Evolutionary conservation across 768 basidiomycete species (phyloP), one percentile per base, ranked within the genome.

Genomic region (Russula virescens): DNA sequence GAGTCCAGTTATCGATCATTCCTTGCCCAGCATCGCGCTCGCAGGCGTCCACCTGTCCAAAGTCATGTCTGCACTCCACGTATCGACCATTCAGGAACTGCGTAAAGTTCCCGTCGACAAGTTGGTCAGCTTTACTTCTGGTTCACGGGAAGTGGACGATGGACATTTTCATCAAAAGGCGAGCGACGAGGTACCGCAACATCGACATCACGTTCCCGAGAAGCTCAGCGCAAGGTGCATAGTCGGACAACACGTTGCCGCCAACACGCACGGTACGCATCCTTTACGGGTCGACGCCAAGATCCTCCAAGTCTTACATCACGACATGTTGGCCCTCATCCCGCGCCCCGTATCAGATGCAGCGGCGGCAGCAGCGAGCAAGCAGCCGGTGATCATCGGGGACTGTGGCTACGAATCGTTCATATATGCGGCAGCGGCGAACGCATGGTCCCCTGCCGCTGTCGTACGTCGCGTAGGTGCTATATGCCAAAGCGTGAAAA

Each of bases 381-480:
- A 73, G 25, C 88, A 91, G 63, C 86, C 88, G 1, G 75, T 91
- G 59, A 83, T 91, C 62, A 87, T 91, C 53, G 89, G 89, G 8
- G 89, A 91, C 71, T 83, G 82, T 52, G 78, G 80, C 25, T 81
- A 77, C 62, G 86, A 90, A 66, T 83, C 86, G 13, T 77, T 83
- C 53, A 77, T 83, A 11, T 88, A 87, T 87, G 79, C 83, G 0
- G 68, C 75, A 3, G 76, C 83, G 16, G 80, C 81, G 2, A 86
- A 84, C 6, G 71, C 79, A 6, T 91, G 89, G 89, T 82, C 81
- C 0, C 75, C 85, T 0, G 68, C 80, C 0, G 83, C 80, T 43
- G 83, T 84, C 60, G 81, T 83, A 43, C 83, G 87, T 53, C 79
- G 88, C 34, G 75, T 89, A 62, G 87, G 87, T 51, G 90, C 90